A percentile compares a stretch with the other conserved stretches of the same genome.
These are phyloP conservation scores for Trypanosoma conorhini DNA, from an alignment of 208 protist species.

Conservation along the genomic window DNA sequence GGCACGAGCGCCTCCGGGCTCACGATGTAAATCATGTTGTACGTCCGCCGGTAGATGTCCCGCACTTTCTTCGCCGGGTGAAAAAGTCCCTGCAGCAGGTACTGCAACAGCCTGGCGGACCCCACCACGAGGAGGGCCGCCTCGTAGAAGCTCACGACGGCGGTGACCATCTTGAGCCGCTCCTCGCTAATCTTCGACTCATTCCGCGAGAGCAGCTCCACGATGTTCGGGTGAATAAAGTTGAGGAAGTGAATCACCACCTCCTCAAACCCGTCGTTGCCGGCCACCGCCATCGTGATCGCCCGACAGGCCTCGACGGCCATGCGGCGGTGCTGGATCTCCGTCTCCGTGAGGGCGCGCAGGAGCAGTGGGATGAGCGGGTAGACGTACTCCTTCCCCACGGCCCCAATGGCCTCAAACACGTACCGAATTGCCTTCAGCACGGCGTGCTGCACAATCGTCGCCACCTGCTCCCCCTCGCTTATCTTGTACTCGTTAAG, in stretches of 20 bases:
- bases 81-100: conserved; percentile 98
- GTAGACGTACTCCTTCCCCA: conserved; percentile 99
- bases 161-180: conserved; percentile 88
- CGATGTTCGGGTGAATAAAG: conserved; percentile 99
- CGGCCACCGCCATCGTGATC: conserved; percentile 88
- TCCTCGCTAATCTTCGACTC: conserved; percentile 76
- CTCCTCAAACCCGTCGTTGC: conserved; percentile 86
- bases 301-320: conserved; percentile 97
- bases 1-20: conserved; percentile 95
- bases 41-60: conserved; percentile 99
- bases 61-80: conserved; percentile 98
- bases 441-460: conserved; percentile 97
- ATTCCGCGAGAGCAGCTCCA: conserved; percentile 97
- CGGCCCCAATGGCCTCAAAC: conserved; percentile 99
- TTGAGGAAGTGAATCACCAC: conserved; percentile 99
- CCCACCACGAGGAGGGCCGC: conserved; percentile 95
- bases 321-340: conserved; percentile 99
- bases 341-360: conserved; percentile 99
- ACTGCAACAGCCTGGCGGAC: conserved; percentile 93
- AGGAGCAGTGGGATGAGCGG: conserved; percentile 97
- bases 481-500: conserved; percentile 99
- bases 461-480: conserved; percentile 95
- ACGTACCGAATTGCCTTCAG: conserved; percentile 99
- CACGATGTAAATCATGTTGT: conserved; percentile 99
- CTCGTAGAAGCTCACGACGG: conserved; percentile 98